phyloP scores from a whole-genome alignment of 768 basidiomycete species.

The Megacollybia marginata region DNA sequence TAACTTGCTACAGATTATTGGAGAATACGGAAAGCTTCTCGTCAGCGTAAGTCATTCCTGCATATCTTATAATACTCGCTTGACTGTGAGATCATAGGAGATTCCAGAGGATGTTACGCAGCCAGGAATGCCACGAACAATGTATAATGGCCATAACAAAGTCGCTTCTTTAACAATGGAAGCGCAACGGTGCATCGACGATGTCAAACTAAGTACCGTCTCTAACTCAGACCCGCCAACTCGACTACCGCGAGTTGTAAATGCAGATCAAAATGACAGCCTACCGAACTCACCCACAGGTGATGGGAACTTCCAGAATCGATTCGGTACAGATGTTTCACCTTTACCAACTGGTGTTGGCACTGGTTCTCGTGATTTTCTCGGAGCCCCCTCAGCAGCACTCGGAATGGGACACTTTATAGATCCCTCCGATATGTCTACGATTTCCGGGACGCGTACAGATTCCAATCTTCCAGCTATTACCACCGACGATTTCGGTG shows the following conservation, averaged over 20 bases:
- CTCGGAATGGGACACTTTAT: constrained; percentile 18
- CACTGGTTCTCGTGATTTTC: not conserved
- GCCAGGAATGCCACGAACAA: constrained; percentile 68
- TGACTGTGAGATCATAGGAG: constrained; percentile 37
- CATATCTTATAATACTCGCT: not conserved
- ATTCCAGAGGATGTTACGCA: constrained; percentile 76
- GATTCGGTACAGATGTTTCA: constrained; percentile 1
- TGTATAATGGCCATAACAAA: constrained; percentile 62
- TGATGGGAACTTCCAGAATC: not conserved
- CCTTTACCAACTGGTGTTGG: not conserved
- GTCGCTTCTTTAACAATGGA: constrained; percentile 58
- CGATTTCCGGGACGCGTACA: constrained; percentile 5
- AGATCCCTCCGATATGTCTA: constrained; percentile 14
- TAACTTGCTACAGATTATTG: constrained; percentile 33
- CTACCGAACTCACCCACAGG: too few relatives aligned
- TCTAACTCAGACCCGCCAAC: constrained; percentile 18
- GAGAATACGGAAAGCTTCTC: constrained; percentile 46
- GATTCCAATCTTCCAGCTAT: constrained; percentile 2
- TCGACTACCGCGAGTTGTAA: constrained; percentile 2
- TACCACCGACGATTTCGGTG: constrained; percentile 31
- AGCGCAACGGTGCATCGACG: constrained; percentile 46
- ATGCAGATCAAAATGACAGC: constrained; percentile 1
- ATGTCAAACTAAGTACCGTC: constrained; percentile 41
- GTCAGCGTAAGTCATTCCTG: constrained; percentile 27
- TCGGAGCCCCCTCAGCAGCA: constrained; percentile 23